phyloP scores from a whole-genome alignment of 139 green algal species.

The Chlorella sp. region DNA sequence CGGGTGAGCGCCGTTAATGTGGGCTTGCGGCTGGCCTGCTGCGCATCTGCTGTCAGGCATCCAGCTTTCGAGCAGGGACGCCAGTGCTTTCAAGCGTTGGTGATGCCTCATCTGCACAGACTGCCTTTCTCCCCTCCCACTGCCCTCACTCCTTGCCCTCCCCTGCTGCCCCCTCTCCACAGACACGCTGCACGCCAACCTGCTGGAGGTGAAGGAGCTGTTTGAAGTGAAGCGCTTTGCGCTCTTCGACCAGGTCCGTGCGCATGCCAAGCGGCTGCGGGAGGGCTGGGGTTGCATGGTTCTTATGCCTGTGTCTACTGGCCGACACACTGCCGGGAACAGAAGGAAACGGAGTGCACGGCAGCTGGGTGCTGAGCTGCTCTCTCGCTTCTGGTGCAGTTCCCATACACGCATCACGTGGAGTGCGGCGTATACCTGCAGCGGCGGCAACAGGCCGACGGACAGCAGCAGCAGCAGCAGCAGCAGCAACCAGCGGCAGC shows the following conservation, averaged over 20 bases:
- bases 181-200: slow-evolving; percentile 49
- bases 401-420: slow-evolving; percentile 93
- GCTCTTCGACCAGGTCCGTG: slow-evolving; percentile 79
- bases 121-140: too few relatives aligned
- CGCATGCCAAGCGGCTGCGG: too few relatives aligned
- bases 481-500: neutral
- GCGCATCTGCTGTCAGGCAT: neutral
- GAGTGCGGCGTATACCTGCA: slow-evolving; percentile 85
- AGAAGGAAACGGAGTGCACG: too few relatives aligned
- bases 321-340: too few relatives aligned
- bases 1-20: slow-evolving; percentile 36
- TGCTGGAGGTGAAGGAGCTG: slow-evolving; percentile 44
- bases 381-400: slow-evolving; percentile 56
- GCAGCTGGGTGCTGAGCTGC: neutral
- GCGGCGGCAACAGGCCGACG: neutral
- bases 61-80: too few relatives aligned
- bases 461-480: slow-evolving; percentile 5
- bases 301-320: too few relatives aligned
- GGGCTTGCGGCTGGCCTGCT: neutral
- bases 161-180: neutral
- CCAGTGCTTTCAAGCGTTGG: too few relatives aligned
- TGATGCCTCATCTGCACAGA: too few relatives aligned
- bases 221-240: slow-evolving; percentile 84
- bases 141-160: neutral
- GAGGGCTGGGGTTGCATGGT: neutral